These are phyloP conservation scores for Thuidium tamariscinum DNA, from an alignment of 225 moss, liverwort and hornwort species.

Conservation along the genomic window DNA sequence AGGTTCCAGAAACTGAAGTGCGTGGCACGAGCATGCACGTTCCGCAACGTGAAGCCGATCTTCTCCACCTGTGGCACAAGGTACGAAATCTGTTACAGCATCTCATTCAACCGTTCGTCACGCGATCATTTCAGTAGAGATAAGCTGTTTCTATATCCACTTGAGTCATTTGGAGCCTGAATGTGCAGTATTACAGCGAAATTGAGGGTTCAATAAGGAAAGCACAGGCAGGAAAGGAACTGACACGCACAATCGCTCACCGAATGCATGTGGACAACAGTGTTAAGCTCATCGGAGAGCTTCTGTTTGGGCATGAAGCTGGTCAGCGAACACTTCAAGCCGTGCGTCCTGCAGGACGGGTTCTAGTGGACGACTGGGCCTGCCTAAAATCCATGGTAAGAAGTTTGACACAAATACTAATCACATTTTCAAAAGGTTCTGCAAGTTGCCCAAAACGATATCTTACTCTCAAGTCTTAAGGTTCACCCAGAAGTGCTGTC, in stretches of 20 bases:
- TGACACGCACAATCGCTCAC: constrained; percentile 44
- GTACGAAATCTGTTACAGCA: constrained; percentile 7
- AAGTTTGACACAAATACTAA: not conserved
- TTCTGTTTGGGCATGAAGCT: constrained; percentile 50
- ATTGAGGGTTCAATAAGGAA: constrained; percentile 51
- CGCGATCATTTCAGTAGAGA: not conserved
- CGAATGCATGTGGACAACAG: constrained; percentile 63
- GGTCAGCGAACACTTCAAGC: constrained; percentile 17
- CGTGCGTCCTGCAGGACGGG: constrained; percentile 42
- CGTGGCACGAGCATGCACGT: constrained; percentile 7
- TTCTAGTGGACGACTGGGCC: constrained; percentile 69
- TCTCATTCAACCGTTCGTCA: not conserved
- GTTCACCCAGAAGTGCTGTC: not conserved
- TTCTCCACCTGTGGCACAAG: constrained; percentile 91
- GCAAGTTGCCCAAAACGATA: not conserved
- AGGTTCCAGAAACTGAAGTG: not conserved
- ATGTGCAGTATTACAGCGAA: constrained; percentile 51
- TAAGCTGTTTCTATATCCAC: not conserved
- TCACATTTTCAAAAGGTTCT: not conserved
- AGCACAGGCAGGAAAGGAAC: constrained; percentile 36
- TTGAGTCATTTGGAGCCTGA: not conserved
- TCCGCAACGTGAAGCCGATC: constrained; percentile 77
- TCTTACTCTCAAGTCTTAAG: not conserved
- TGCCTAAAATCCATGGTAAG: constrained; percentile 76
- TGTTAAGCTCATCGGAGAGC: constrained; percentile 52